Conservation (phyloP, 371 early-diverging fungal species). For the Coemansia sp. region DNA sequence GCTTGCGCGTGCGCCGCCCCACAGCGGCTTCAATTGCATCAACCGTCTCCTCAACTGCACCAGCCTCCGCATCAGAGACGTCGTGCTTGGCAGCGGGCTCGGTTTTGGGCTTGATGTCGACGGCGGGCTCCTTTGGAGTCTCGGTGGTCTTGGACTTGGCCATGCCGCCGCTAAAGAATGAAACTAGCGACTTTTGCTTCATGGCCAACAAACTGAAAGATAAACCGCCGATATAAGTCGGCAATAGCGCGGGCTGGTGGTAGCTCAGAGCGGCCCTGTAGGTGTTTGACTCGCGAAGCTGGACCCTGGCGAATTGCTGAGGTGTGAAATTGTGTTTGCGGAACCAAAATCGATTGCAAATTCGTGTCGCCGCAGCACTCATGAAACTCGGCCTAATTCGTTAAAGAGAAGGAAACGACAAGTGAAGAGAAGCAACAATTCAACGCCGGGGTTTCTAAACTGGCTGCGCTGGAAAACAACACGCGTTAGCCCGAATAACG, state of each 20-base stretch:
- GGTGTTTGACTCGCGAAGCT: conserved; percentile 1
- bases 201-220: not conserved
- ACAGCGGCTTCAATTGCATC: not conserved
- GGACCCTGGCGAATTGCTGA: not conserved
- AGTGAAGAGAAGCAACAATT: not conserved
- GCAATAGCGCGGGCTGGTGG: not conserved
- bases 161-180: conserved; percentile 33
- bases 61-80: not conserved
- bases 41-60: not conserved
- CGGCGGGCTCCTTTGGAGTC: not conserved
- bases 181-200: conserved; percentile 32
- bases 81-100: not conserved
- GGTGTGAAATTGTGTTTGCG: not conserved
- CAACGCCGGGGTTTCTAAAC: not conserved
- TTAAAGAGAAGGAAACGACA: not conserved
- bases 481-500: not conserved
- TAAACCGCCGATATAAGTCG: not conserved
- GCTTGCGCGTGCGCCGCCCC: conserved; percentile 8
- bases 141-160: conserved; percentile 12
- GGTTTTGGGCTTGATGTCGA: not conserved
- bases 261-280: not conserved
- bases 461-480: conserved; percentile 2
- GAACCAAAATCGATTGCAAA: not conserved
- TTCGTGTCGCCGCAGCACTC: not conserved
- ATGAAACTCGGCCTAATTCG: not conserved